Conservation (phyloP, 2,329 filamentous ascomycete species). For the Neonectria ditissima region DNA sequence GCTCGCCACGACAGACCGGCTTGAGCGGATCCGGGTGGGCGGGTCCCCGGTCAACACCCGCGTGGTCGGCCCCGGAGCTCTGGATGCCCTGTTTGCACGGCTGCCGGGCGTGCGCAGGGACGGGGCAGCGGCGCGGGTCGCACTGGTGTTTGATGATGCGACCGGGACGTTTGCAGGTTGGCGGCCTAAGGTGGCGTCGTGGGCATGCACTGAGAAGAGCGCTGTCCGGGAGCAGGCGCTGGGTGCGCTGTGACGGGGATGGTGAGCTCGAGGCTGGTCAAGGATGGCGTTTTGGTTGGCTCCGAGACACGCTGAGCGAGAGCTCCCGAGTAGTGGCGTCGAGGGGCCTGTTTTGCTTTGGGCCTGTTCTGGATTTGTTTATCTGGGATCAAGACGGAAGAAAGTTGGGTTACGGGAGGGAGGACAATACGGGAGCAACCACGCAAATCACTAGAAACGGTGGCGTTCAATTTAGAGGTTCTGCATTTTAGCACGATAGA, state of each 20-base stretch:
- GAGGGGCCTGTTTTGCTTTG: not conserved
- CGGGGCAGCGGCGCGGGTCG: conserved; percentile 7
- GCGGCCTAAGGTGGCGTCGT: conserved; percentile 24
- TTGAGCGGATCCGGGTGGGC: conserved; percentile 25
- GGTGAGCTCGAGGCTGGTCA: not conserved
- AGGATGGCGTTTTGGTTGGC: not conserved
- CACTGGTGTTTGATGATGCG: conserved; percentile 21
- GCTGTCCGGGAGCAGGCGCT: not conserved
- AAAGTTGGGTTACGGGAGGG: not conserved
- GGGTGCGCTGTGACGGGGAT: not conserved
- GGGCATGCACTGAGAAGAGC: conserved; percentile 5
- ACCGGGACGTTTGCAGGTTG: conserved; percentile 21
- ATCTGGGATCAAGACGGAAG: not conserved
- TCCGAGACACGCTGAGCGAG: not conserved
- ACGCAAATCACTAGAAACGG: not conserved
- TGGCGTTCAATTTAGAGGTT: not conserved
- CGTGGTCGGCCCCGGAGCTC: conserved; percentile 12
- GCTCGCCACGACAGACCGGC: conserved; percentile 19
- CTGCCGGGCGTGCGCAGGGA: conserved; percentile 6
- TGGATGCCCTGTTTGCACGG: conserved; percentile 16
- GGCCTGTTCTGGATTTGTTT: not conserved
- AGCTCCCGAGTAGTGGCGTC: not conserved
- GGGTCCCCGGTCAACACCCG: conserved; percentile 17
- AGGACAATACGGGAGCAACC: not conserved
- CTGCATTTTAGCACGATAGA: not conserved